Percentiles rank a stretch among this genome's conserved stretches.
These are phyloP conservation scores for Boehmeria nivea DNA, from an alignment of 306 rosid genomes.

Conservation along the genomic window DNA sequence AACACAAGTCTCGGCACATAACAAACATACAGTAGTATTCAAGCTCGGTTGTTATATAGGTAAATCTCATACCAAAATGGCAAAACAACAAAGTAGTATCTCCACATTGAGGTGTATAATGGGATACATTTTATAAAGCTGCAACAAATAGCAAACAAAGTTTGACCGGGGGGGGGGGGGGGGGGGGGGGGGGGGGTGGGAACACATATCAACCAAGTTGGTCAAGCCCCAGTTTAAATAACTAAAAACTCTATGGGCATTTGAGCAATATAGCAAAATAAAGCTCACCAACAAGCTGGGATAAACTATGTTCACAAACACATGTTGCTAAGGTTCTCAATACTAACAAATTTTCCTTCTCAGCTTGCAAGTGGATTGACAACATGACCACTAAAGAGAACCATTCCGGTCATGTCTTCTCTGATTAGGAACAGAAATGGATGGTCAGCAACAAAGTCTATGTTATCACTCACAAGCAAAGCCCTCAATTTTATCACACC, in stretches of 20 bases:
- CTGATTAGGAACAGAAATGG: slow-evolving; percentile 67
- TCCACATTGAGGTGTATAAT: too few species aligned
- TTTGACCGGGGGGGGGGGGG: too few species aligned
- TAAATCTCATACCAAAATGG: background rate
- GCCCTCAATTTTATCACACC: slow-evolving; percentile 13
- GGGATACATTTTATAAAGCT: too few species aligned
- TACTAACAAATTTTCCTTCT: slow-evolving; percentile 10
- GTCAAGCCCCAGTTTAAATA: too few species aligned
- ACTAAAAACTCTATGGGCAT: too few species aligned
- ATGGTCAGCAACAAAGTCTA: slow-evolving; percentile 76
- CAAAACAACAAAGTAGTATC: too few species aligned
- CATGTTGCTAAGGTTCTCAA: background rate
- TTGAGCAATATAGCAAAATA: too few species aligned
- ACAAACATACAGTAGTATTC: background rate
- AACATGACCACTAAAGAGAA: slow-evolving; percentile 69
- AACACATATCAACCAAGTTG: too few species aligned
- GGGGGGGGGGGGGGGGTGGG: too few species aligned
- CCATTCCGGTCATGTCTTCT: slow-evolving; percentile 60
- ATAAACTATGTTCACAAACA: background rate
- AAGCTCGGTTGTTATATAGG: background rate
- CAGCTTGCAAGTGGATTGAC: slow-evolving; percentile 52
- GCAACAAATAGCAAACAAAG: too few species aligned
- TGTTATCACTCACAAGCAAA: background rate
- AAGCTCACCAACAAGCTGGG: too few species aligned
- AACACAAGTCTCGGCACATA: too few species aligned